Percentiles rank a stretch among this genome's conserved stretches.
phyloP scores from a whole-genome alignment of 768 basidiomycete species.

The Neoboletus magnificus region DNA sequence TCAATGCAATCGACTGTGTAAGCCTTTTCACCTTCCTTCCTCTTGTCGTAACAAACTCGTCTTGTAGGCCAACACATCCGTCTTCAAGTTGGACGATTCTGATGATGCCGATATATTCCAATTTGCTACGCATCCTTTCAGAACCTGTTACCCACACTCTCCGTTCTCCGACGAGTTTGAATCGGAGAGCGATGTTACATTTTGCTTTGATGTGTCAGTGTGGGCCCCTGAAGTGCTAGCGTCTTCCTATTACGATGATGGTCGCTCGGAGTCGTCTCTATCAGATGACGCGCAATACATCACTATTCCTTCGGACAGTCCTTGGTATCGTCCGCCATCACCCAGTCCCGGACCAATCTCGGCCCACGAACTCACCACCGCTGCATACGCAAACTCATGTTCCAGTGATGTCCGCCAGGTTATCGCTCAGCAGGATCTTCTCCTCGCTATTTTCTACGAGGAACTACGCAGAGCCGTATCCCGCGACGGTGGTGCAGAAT shows the following conservation, averaged over 20 bases:
- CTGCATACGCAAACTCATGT: slow-evolving; percentile 25
- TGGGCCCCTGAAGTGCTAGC: slow-evolving; percentile 20
- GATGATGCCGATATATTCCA: slow-evolving; percentile 3
- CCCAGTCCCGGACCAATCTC: slow-evolving; percentile 26
- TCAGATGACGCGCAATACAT: slow-evolving; percentile 38
- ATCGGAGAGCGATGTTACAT: slow-evolving; percentile 17
- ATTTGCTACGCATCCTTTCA: slow-evolving; percentile 21
- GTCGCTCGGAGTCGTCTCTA: slow-evolving; percentile 13
- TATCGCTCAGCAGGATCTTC: slow-evolving; percentile 32
- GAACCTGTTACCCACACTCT: slow-evolving; percentile 10
- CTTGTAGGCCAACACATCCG: slow-evolving; percentile 14
- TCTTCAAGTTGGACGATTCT: slow-evolving; percentile 1
- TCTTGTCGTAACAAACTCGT: not conserved
- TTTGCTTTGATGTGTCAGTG: slow-evolving; percentile 11
- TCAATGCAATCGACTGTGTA: slow-evolving; percentile 23
- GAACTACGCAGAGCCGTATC: slow-evolving; percentile 28
- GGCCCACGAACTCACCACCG: slow-evolving; percentile 16
- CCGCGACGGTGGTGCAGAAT: slow-evolving; percentile 3
- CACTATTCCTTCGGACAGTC: slow-evolving; percentile 37
- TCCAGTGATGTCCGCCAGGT: slow-evolving; percentile 33
- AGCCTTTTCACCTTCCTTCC: slow-evolving; percentile 1
- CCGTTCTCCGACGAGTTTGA: slow-evolving; percentile 24
- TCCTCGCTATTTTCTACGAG: slow-evolving; percentile 32
- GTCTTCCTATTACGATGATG: slow-evolving; percentile 16
- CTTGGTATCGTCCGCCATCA: slow-evolving; percentile 36